Conservation (phyloP, 345 rosid genomes). For the Carallia brachiata region DNA sequence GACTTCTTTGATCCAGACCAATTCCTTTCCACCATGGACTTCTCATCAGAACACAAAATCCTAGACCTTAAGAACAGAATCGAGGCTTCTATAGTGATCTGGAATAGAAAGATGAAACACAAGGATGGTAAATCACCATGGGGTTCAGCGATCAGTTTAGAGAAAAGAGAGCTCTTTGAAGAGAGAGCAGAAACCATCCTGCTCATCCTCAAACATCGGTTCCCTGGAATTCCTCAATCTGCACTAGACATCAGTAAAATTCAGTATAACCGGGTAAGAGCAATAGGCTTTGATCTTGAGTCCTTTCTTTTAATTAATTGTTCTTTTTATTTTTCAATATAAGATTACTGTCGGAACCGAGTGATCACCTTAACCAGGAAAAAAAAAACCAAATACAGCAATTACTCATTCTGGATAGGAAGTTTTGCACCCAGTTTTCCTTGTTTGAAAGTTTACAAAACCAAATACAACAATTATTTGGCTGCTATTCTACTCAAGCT, state of each 20-base stretch:
- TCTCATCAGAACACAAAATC: conserved; percentile 76
- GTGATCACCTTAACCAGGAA: neutral
- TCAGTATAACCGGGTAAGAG: conserved; percentile 60
- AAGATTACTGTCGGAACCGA: neutral
- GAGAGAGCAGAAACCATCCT: conserved; percentile 87
- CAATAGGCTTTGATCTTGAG: neutral
- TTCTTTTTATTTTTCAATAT: neutral
- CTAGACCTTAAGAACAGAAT: conserved; percentile 82
- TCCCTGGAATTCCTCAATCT: conserved; percentile 81
- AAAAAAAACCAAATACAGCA: neutral
- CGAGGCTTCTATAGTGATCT: conserved; percentile 83
- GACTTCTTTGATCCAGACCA: conserved; percentile 79
- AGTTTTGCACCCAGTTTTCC: no score
- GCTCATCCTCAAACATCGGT: conserved; percentile 70
- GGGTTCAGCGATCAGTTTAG: conserved; percentile 79
- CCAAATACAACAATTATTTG: neutral
- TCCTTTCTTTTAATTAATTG: no score
- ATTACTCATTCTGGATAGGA: no score
- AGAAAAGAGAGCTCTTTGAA: conserved; percentile 86
- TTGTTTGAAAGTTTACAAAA: neutral
- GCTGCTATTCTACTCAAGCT: neutral
- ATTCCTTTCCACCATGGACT: conserved; percentile 61
- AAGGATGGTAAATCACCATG: conserved; percentile 76
- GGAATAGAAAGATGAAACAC: conserved; percentile 81
- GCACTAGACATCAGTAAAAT: conserved; percentile 87